phyloP scores from a whole-genome alignment of 2,329 filamentous ascomycete species.

The Arachnopeziza araneosa region DNA sequence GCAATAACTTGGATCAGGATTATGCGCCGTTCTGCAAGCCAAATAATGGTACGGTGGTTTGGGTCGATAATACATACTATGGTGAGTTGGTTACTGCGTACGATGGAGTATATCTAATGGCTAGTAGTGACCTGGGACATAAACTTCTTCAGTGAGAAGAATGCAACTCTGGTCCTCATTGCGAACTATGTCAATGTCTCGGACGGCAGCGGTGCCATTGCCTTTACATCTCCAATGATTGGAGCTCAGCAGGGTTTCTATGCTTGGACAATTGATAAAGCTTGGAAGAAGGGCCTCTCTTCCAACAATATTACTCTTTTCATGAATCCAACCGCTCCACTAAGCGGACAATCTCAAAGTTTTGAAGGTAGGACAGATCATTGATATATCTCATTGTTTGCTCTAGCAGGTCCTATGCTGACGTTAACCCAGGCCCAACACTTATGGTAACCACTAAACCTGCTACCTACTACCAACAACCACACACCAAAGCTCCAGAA shows the following conservation, averaged over 20 bases:
- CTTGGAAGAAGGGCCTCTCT: constrained; percentile 17
- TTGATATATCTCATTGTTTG: not conserved
- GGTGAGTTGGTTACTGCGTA: constrained; percentile 8
- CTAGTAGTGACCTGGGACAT: constrained; percentile 29
- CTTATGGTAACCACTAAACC: constrained; percentile 22
- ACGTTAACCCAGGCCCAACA: constrained; percentile 15
- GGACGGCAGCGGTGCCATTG: constrained; percentile 19
- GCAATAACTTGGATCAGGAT: constrained; percentile 23
- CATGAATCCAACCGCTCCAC: constrained; percentile 18
- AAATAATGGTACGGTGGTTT: constrained; percentile 25
- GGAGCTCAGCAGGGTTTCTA: constrained; percentile 19
- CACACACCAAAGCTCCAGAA: constrained; percentile 14
- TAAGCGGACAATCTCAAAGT: not conserved
- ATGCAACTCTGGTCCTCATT: constrained; percentile 22
- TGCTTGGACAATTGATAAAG: constrained; percentile 23
- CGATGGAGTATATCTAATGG: not conserved
- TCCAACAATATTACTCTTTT: constrained; percentile 27
- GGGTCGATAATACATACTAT: constrained; percentile 27
- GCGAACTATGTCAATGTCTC: constrained; percentile 27
- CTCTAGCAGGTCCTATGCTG: not conserved
- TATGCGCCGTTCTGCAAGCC: constrained; percentile 29
- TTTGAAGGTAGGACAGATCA: not conserved
- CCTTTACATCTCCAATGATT: constrained; percentile 22
- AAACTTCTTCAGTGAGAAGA: constrained; percentile 19
- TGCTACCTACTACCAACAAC: constrained; percentile 17